A percentile compares a stretch with the other conserved stretches of the same genome.
Evolutionary conservation across 805 yeast genomes (phyloP).

Genomic region (Ogataea nonfermentans): DNA sequence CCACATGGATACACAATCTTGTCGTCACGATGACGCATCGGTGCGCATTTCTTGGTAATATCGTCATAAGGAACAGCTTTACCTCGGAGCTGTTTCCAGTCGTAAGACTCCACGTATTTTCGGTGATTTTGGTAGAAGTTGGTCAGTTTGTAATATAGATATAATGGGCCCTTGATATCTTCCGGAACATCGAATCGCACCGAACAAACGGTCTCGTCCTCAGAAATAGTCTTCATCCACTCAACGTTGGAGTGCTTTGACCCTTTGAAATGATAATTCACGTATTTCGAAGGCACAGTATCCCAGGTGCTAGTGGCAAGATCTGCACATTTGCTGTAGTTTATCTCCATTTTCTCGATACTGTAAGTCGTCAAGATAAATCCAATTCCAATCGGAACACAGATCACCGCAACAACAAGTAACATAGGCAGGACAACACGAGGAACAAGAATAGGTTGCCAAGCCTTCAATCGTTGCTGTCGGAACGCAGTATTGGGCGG

Average conservation of each 20-base stretch:
- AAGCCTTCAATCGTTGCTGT: constrained; percentile 62
- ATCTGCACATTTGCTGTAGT: constrained; percentile 68
- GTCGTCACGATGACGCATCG: constrained; percentile 41
- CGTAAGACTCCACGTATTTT: constrained; percentile 83
- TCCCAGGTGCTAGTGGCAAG: constrained; percentile 39
- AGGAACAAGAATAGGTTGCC: constrained; percentile 89
- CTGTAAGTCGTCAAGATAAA: constrained; percentile 72
- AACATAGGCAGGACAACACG: constrained; percentile 85
- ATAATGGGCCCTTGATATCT: constrained; percentile 68
- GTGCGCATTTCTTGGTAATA: constrained; percentile 52
- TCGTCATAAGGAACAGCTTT: constrained; percentile 53
- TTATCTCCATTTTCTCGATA: constrained; percentile 71
- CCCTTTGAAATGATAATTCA: constrained; percentile 58
- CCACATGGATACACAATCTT: constrained; percentile 86
- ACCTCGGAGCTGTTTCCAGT: constrained; percentile 79
- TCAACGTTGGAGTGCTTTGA: constrained; percentile 35
- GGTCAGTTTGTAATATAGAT: constrained; percentile 79
- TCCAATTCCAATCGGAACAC: constrained; percentile 90
- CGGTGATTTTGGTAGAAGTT: constrained; percentile 95
- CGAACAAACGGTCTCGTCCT: constrained; percentile 50
- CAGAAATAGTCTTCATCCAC: constrained; percentile 54
- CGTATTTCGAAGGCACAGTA: constrained; percentile 58
- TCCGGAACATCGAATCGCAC: constrained; percentile 72
- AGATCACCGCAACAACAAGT: constrained; percentile 68
- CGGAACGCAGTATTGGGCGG: constrained; percentile 78